A percentile compares a stretch with the other conserved stretches of the same genome.
Evolutionary conservation across 2,329 filamentous ascomycete genomes (phyloP).

Genomic region (Hypoxylon sp.): DNA sequence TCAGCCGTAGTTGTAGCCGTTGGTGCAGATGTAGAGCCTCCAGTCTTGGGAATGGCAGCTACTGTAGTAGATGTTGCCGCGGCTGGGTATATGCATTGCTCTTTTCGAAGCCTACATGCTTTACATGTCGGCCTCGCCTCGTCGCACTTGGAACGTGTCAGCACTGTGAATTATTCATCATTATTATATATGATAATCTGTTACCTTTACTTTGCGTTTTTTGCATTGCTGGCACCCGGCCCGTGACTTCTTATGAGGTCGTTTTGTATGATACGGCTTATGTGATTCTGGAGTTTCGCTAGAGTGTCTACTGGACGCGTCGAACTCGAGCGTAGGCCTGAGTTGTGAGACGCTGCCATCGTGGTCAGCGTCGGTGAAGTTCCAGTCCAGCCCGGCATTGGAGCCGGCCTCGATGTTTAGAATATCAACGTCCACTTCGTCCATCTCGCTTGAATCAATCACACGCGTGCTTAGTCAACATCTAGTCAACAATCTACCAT

Average conservation of each 20-base stretch:
- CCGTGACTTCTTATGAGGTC: slow-evolving; percentile 70
- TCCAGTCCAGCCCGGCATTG: slow-evolving; percentile 30
- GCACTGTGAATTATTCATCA: slow-evolving; percentile 9
- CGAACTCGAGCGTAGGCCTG: slow-evolving; percentile 9
- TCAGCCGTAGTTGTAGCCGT: background rate
- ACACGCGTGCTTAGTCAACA: background rate
- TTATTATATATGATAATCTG: slow-evolving; percentile 1
- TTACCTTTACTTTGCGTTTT: slow-evolving; percentile 64
- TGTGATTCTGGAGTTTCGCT: slow-evolving; percentile 31
- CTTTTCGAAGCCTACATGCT: slow-evolving; percentile 64
- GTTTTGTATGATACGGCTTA: slow-evolving; percentile 62
- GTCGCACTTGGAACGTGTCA: slow-evolving; percentile 59
- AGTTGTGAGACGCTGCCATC: slow-evolving; percentile 19
- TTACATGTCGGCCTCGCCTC: slow-evolving; percentile 66
- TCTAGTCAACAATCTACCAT: slow-evolving; percentile 33
- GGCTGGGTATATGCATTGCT: slow-evolving; percentile 64
- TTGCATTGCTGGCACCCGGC: slow-evolving; percentile 70
- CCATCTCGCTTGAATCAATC: slow-evolving; percentile 34
- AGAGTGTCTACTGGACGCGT: slow-evolving; percentile 16
- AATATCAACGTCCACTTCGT: slow-evolving; percentile 31
- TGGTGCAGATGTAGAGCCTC: slow-evolving; percentile 8
- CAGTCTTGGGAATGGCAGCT: slow-evolving; percentile 11
- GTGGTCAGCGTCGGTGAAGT: slow-evolving; percentile 28
- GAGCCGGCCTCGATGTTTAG: slow-evolving; percentile 26
- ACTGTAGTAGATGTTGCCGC: slow-evolving; percentile 36